A percentile compares a stretch with the other conserved stretches of the same genome.
Conservation (phyloP, 768 basidiomycete species). For the Erythrobasidium yunnanense region DNA sequence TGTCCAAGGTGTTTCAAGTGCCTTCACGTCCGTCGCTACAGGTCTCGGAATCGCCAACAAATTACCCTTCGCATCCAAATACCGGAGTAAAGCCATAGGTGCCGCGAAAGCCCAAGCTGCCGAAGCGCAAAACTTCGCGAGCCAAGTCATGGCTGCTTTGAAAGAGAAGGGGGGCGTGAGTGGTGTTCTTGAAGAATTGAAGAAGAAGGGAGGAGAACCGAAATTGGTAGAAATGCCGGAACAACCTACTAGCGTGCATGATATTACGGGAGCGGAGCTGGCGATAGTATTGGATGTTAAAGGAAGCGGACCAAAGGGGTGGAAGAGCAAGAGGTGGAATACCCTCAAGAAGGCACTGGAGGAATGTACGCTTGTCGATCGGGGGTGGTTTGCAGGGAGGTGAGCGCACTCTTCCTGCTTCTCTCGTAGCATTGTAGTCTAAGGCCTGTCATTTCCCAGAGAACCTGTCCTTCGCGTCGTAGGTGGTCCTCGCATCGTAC, state of each 20-base stretch:
- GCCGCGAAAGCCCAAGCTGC: conserved; percentile 5
- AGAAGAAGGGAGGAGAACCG: conserved; percentile 24
- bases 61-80: conserved; percentile 7
- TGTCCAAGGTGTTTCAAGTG: conserved; percentile 6
- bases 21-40: not conserved
- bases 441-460: not conserved
- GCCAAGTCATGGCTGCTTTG: not conserved
- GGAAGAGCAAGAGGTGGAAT: conserved; percentile 17
- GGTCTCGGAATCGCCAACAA: conserved; percentile 10
- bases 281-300: conserved; percentile 13
- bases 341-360: conserved; percentile 2
- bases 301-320: conserved; percentile 22
- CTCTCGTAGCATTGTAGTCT: not conserved
- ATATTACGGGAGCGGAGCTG: conserved; percentile 9
- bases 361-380: conserved; percentile 6
- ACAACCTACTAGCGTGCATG: conserved; percentile 7
- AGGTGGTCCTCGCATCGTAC: conserved; percentile 11
- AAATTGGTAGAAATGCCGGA: conserved; percentile 16
- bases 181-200: conserved; percentile 9
- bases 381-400: conserved; percentile 20
- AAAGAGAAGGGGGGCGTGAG: conserved; percentile 17
- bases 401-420: not conserved
- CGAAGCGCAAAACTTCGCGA: conserved; percentile 23
- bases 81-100: conserved; percentile 2
- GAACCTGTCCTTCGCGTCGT: conserved; percentile 15